Percentiles rank a stretch among this genome's conserved stretches.
phyloP scores from a whole-genome alignment of 306 rosid species.

The Casuarina equisetifolia region DNA sequence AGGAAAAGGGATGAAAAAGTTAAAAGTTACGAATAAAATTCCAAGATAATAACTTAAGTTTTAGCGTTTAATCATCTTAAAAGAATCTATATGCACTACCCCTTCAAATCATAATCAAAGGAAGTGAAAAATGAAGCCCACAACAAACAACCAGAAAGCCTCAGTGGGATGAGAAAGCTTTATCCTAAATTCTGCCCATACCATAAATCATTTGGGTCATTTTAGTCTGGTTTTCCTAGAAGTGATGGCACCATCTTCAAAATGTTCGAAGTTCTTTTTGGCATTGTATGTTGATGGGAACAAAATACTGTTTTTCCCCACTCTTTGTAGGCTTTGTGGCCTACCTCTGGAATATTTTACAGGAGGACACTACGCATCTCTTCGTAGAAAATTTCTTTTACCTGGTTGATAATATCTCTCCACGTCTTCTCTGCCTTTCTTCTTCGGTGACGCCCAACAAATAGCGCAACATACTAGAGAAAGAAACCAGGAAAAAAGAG shows the following conservation, averaged over 20 bases:
- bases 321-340: constrained; percentile 6
- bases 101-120: too few species aligned
- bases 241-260: background rate
- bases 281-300: background rate
- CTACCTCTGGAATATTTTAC: constrained; percentile 10
- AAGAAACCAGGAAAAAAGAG: background rate
- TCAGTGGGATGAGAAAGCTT: too few species aligned
- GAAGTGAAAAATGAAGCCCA: too few species aligned
- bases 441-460: constrained; percentile 88
- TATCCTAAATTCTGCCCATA: background rate
- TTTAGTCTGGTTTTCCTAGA: background rate
- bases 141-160: too few species aligned
- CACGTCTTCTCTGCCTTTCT: constrained; percentile 85
- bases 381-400: constrained; percentile 30
- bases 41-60: background rate
- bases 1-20: constrained; percentile 10
- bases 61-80: background rate
- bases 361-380: constrained; percentile 10
- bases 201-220: background rate
- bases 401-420: constrained; percentile 92
- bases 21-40: constrained; percentile 1
- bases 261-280: background rate
- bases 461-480: constrained; percentile 69
- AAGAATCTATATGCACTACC: constrained; percentile 23
- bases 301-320: constrained; percentile 6